Conservation (phyloP, 2,329 filamentous ascomycete genomes). For the Fusarium sulawesiense region DNA sequence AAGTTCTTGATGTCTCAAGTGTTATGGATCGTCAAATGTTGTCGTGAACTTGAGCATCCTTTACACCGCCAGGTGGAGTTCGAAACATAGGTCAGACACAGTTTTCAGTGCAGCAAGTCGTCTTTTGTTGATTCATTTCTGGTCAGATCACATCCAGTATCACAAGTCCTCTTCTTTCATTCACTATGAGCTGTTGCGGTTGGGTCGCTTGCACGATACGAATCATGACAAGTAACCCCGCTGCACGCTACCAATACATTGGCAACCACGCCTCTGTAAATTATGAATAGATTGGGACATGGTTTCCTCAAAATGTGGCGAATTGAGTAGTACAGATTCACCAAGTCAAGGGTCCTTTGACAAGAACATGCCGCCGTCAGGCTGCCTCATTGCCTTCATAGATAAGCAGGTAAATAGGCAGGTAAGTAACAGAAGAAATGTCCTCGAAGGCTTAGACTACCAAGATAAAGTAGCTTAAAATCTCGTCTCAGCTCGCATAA, state of each 20-base stretch:
- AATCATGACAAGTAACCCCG: not conserved
- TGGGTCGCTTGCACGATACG: not conserved
- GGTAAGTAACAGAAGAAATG: too few species aligned
- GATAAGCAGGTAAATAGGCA: too few species aligned
- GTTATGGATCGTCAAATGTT: constrained; percentile 13
- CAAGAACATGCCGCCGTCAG: not conserved
- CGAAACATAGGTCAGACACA: constrained; percentile 1
- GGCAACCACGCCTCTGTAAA: not conserved
- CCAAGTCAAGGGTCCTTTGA: not conserved
- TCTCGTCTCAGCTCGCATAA: too few species aligned
- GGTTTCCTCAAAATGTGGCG: not conserved
- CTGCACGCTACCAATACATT: not conserved
- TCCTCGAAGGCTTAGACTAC: too few species aligned
- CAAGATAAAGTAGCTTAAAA: too few species aligned
- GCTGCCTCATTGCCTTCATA: too few species aligned
- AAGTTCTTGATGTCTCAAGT: constrained; percentile 1
- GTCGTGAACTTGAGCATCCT: not conserved
- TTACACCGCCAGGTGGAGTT: constrained; percentile 32
- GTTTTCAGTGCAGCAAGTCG: not conserved
- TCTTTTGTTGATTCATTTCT: not conserved
- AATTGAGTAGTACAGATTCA: not conserved
- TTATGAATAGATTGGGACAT: not conserved
- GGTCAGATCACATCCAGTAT: not conserved
- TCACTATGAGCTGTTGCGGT: not conserved
- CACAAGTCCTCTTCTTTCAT: not conserved